Base-by-base conservation (phyloP, 2,329 filamentous ascomycete species). In the Colletotrichum chrysophilum region DNA sequence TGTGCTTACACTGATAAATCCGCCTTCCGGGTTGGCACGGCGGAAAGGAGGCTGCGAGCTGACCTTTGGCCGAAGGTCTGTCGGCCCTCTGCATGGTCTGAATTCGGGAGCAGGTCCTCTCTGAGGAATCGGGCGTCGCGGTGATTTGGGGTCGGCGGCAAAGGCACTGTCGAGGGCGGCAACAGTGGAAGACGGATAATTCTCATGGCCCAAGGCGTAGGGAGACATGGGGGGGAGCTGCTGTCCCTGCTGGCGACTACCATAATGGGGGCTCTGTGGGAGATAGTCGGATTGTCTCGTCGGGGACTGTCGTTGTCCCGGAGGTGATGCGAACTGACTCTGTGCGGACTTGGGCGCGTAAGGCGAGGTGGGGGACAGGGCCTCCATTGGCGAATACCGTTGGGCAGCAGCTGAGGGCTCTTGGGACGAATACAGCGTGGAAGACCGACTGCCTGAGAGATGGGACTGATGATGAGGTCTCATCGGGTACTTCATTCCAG, bases 331-430 rank as follows among this genome's bases (percentile, higher is more conserved):
- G 84, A 89, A 88, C 87, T 94, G 87, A 79, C 83, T 88, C 55
- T 88, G 82, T 87, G 91, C 77, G 88, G 91, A 83, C 88, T 94
- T 86, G 87, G 89, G 82, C 61, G 91, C 90, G 86, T 97, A 97
- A 38, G 95, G 93, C 71, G 94, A 94, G 38, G 93, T 92, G 55
- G 96, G 95, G 76, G 96, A 95, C 76, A 97, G 88, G 18, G 92
- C 91, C 84, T 98, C 96, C 96, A 98, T 98, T 78, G 96, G 97
- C 62, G 96, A 98, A 86, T 98, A 98, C 82, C 96, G 93, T 84
- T 97, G 95, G 75, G 96, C 95, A 73, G 95, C 95, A 66, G 95
- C 90, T 58, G 95, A 97, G 75, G 94, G 93, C 81, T 96, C 93
- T 78, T 93, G 93, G 66, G 93, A 88, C 62, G 94, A 94, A 83